Conservation (phyloP, 495 filamentous ascomycete genomes). For the Sordaria brevicollis region DNA sequence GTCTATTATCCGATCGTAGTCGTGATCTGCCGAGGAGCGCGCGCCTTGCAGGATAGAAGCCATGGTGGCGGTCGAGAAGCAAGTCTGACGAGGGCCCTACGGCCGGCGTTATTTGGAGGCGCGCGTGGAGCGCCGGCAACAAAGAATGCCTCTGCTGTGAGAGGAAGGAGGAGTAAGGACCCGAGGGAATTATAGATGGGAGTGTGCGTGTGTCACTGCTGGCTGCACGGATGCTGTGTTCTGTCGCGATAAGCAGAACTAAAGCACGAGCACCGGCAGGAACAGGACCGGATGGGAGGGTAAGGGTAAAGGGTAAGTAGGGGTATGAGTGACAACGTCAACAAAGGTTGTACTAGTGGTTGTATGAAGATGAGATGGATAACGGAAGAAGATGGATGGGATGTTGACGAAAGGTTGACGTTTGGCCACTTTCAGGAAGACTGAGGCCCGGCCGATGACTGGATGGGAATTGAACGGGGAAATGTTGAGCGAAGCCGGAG, state of each 20-base stretch:
- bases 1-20: conserved; percentile 11
- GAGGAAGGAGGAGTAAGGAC: background rate
- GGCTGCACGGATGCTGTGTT: background rate
- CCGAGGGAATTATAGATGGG: background rate
- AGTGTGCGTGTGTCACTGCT: background rate
- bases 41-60: conserved; percentile 3
- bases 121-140: background rate
- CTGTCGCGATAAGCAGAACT: background rate
- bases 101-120: background rate
- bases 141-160: background rate
- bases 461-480: background rate
- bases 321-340: background rate
- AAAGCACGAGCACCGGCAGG: background rate
- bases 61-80: conserved; percentile 2
- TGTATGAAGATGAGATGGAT: background rate
- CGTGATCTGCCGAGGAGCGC: conserved; percentile 2
- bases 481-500: background rate
- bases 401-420: background rate
- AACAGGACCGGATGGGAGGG: background rate
- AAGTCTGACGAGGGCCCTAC: background rate
- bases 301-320: background rate
- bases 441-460: too few relatives aligned
- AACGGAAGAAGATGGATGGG: background rate
- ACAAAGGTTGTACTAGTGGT: background rate
- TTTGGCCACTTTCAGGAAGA: background rate